Evolutionary conservation across 2,329 filamentous ascomycete species (phyloP), one percentile per base, ranked within the genome.

Genomic region (Botryotinia globosa): DNA sequence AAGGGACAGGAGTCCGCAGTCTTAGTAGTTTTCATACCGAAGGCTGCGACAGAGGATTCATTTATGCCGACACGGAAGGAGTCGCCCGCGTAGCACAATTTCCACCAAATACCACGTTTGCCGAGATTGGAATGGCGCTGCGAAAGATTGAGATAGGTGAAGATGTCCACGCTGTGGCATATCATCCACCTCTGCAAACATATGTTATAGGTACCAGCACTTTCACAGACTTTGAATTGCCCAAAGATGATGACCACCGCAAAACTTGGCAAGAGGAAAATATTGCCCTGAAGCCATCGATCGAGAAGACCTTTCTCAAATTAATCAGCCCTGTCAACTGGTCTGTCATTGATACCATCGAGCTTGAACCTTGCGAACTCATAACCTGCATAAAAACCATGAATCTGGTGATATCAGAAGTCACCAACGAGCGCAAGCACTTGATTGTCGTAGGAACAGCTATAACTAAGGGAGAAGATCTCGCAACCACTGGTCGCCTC

Each of bases 321-420:
- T 86, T 99, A 22, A 83, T 98, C 71, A 94, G 91, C 76, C 91
- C 94, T 0, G 85, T 86, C 63, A 94, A 89, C 6, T 94, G 93
- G 90, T 88, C 88, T 0, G 85, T 94, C 54, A 92, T 98, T 73
- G 92, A 97, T 80, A 90, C 87, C 37, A 85, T 94, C 69, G 85
- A 90, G 61, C 86, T 97, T 76, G 92, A 94, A 71, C 84, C 88
- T 0, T 90, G 87, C 74, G 95, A 98, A 82, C 88, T 90, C 20
- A 86, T 97, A 22, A 91, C 96, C 80, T 93, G 92, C 74, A 88
- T 98, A 78, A 91, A 95, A 81, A 91, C 92, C 7, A 86, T 98
- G 56, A 91, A 92, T 71, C 88, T 99, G 22, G 96, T 98, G 81
- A 87, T 97, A 12, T 98, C 94, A 0, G 96, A 99, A 82, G 90